These are phyloP conservation scores for Metschnikowia drakensbergensis DNA, from an alignment of 805 yeast species.

Conservation along the genomic window DNA sequence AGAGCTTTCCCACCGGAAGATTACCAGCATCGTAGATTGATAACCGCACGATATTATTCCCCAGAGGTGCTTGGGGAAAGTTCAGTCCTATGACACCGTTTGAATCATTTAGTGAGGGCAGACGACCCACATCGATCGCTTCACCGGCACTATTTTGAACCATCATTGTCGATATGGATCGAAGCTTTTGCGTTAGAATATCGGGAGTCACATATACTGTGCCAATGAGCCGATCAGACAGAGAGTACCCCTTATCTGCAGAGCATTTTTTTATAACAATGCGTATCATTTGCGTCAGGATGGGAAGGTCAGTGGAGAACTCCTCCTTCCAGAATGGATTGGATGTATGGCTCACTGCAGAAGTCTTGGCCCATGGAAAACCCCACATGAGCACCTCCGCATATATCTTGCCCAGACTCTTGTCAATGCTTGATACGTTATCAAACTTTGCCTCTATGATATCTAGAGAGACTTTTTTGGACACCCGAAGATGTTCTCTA, in stretches of 20 bases:
- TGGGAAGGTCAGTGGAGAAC: constrained; percentile 58
- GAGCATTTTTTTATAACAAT: constrained; percentile 42
- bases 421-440: constrained; percentile 8
- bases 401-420: constrained; percentile 41
- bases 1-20: constrained; percentile 54
- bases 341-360: constrained; percentile 45
- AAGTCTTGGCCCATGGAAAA: constrained; percentile 74
- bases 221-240: constrained; percentile 46
- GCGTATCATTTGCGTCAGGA: constrained; percentile 49
- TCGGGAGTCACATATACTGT: constrained; percentile 53
- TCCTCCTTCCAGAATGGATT: constrained; percentile 85
- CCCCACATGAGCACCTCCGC: constrained; percentile 73
- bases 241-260: constrained; percentile 22
- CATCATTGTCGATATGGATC: constrained; percentile 33
- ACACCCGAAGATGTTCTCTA: constrained; percentile 45
- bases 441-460: constrained; percentile 63
- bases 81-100: neutral
- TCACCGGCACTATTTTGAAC: constrained; percentile 23
- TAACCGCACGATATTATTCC: constrained; percentile 40
- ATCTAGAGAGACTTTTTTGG: constrained; percentile 52
- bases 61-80: constrained; percentile 2
- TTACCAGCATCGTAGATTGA: constrained; percentile 42
- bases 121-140: constrained; percentile 20
- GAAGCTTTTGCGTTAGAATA: constrained; percentile 35
- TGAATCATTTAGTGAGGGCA: constrained; percentile 4